These are phyloP conservation scores for Eimeria falciformis DNA, from an alignment of 169 alveolate genomes.

Conservation along the genomic window DNA sequence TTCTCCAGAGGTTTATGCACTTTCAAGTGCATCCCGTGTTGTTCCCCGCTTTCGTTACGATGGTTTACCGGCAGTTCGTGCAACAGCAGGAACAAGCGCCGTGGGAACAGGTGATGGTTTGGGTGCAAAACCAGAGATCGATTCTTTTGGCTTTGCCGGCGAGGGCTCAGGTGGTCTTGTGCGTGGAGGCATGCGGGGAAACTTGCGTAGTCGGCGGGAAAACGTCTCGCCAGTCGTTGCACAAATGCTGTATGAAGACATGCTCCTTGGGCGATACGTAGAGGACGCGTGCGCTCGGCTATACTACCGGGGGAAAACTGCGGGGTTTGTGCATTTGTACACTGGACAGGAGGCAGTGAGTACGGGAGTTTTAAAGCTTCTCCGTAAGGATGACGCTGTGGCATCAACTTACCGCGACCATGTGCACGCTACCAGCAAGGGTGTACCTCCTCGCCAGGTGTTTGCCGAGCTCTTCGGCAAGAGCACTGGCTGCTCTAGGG, in stretches of 20 bases:
- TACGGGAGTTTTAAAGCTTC: conserved; percentile 89
- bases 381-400: conserved; percentile 87
- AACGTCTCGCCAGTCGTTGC: conserved; percentile 81
- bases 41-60: not conserved
- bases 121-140: not conserved
- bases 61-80: not conserved
- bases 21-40: not conserved
- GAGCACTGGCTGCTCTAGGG: conserved; percentile 89
- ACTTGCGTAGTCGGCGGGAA: conserved; percentile 27
- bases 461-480: conserved; percentile 92
- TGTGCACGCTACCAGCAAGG: conserved; percentile 90
- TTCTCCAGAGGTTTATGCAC: not conserved
- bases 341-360: conserved; percentile 92
- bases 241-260: conserved; percentile 87
- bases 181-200: conserved; percentile 52
- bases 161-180: conserved; percentile 61
- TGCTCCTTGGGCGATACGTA: conserved; percentile 87
- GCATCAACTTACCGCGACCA: conserved; percentile 93
- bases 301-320: conserved; percentile 87
- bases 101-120: conserved; percentile 1
- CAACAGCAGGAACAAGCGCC: conserved; percentile 11
- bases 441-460: conserved; percentile 88
- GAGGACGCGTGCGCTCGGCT: conserved; percentile 91
- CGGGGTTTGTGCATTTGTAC: conserved; percentile 92
- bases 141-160: conserved; percentile 8